These are phyloP conservation scores for Cornus kousa DNA, from an alignment of 148 eudicot species.

Conservation along the genomic window DNA sequence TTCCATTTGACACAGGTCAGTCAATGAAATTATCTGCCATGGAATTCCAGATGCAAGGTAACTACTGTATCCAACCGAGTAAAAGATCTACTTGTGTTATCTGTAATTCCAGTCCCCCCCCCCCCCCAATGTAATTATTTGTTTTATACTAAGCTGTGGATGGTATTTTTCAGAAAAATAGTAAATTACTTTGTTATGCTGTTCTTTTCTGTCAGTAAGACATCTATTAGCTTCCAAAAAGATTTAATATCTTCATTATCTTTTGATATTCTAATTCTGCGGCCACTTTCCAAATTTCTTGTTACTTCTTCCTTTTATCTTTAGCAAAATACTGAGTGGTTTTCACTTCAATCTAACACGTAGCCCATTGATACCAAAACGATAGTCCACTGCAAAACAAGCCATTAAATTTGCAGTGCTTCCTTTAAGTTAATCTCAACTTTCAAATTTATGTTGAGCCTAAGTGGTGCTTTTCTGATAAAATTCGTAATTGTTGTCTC, in stretches of 20 bases:
- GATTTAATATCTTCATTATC: not conserved
- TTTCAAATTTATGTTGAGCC: not conserved
- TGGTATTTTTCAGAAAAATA: not conserved
- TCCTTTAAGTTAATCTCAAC: not conserved
- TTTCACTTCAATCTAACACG: not conserved
- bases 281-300: not conserved
- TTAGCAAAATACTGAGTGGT: not conserved
- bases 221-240: not conserved
- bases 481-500: conserved; percentile 24
- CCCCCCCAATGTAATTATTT: not conserved
- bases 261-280: not conserved
- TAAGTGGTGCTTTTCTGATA: conserved; percentile 11
- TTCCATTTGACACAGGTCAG: conserved; percentile 57
- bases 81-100: not conserved
- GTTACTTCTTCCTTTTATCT: not conserved
- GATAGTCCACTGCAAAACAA: not conserved
- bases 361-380: not conserved
- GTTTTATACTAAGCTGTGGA: not conserved
- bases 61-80: not conserved
- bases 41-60: conserved; percentile 99
- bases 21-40: conserved; percentile 99
- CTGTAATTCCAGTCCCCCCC: not conserved
- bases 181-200: not conserved
- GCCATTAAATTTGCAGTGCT: not conserved
- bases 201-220: not conserved